Base-by-base conservation (phyloP, 768 basidiomycete species). In the Leucosporidium scottii region DNA sequence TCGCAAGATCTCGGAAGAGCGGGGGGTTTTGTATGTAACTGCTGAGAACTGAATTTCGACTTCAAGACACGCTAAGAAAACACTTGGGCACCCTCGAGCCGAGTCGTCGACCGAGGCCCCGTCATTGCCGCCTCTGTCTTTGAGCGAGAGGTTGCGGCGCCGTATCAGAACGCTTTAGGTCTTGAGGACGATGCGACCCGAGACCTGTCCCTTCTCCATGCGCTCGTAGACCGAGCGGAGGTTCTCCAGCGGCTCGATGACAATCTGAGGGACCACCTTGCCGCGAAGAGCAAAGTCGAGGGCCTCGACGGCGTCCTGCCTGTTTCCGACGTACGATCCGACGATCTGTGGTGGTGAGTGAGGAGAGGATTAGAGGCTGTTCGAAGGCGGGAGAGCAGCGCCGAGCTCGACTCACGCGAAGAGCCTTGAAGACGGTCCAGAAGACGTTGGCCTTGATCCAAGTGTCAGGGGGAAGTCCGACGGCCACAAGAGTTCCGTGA, bases 221-320 rank as follows among this genome's bases (percentile, higher is more conserved):
- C 69, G 59, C 34, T 67, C 53, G 64, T 63, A 67, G 25, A 70
- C 61, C 58, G 56, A 49, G 27, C 85, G 89, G 48, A 97, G 85
- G 21, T 93, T 90, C 73, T 89, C 88, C 65, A 92, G 85, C 64
- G 82, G 83, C 67, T 90, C 86, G 67, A 85, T 79, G 75, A 88
- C 86, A 71, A 89, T 86, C 75, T 87, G 85, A 63, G 91, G 64
- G 89, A 85, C 87, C 62, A 91, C 87, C 61, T 84, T 83, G 20
- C 89, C 89, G 44, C 80, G 75, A 0, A 86, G 83, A 1, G 90
- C 91, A 58, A 93, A 86, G 3, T 85, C 83, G 54, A 93, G 79
- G 0, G 92, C 88, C 77, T 94, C 91, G 15, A 83, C 77, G 4
- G 90, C 85, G 75, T 93, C 92, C 77, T 91, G 90, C 49, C 88